Evolutionary conservation across 2,329 filamentous ascomycete species (phyloP).

Genomic region (Arthrobotrys iridis): DNA sequence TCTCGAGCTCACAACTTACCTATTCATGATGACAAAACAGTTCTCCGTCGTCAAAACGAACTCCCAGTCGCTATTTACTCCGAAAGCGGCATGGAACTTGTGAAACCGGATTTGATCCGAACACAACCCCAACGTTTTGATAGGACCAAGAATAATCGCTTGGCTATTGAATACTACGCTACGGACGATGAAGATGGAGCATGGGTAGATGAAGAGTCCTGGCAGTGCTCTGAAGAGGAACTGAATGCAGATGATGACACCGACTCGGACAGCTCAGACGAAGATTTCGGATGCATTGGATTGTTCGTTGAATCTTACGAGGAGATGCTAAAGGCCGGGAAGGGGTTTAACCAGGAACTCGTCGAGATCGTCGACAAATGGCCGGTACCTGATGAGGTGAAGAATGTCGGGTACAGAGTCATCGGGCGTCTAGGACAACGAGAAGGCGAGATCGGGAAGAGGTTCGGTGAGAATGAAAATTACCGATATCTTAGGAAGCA

Average conservation of each 20-base stretch:
- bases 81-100: background rate
- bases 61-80: slow-evolving; percentile 8
- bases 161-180: background rate
- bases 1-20: background rate
- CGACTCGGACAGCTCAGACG: background rate
- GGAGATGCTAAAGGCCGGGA: slow-evolving; percentile 60
- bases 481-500: background rate
- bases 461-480: background rate
- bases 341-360: slow-evolving; percentile 61
- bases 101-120: background rate
- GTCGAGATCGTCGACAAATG: slow-evolving; percentile 23
- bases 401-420: slow-evolving; percentile 24
- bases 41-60: slow-evolving; percentile 14
- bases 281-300: slow-evolving; percentile 61
- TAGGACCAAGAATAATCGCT: background rate
- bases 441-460: background rate
- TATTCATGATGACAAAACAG: background rate
- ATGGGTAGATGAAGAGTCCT: slow-evolving; percentile 12
- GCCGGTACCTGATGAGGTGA: slow-evolving; percentile 20
- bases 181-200: background rate
- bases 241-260: background rate
- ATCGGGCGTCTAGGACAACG: background rate
- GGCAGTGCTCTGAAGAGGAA: slow-evolving; percentile 2
- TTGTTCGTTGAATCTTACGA: slow-evolving; percentile 63
- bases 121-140: background rate